Conservation (phyloP, 352 stramenopile genomes). For the Phytophthora pini region DNA sequence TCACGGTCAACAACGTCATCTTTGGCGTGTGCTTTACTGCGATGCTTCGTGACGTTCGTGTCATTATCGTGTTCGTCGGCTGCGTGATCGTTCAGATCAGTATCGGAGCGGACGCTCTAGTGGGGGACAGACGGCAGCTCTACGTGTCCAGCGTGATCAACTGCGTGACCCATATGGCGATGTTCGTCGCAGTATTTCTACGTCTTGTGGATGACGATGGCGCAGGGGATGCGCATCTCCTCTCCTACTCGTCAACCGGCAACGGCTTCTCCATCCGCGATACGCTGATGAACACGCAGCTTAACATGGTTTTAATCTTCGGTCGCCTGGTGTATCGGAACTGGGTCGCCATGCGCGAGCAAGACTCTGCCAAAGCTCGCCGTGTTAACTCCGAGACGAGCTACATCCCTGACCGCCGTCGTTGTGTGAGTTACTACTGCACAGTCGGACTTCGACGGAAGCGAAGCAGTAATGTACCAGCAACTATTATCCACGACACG, state of each 20-base stretch:
- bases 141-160: constrained; percentile 30
- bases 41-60: constrained; percentile 28
- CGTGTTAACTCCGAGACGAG: constrained; percentile 19
- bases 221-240: constrained; percentile 1
- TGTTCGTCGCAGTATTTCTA: constrained; percentile 33
- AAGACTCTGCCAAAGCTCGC: constrained; percentile 3
- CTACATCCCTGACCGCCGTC: constrained; percentile 23
- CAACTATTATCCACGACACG: background rate
- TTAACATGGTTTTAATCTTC: constrained; percentile 42
- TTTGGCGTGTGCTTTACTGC: constrained; percentile 28
- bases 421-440: constrained; percentile 41
- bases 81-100: constrained; percentile 37
- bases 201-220: constrained; percentile 29
- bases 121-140: constrained; percentile 27
- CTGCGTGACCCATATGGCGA: constrained; percentile 13
- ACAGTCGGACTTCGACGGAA: constrained; percentile 25
- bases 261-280: constrained; percentile 31
- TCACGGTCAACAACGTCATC: constrained; percentile 39
- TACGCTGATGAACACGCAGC: constrained; percentile 35
- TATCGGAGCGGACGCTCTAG: constrained; percentile 32
- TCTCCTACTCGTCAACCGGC: constrained; percentile 20
- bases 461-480: background rate
- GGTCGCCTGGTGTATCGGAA: constrained; percentile 35
- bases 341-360: constrained; percentile 20
- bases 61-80: constrained; percentile 24